phyloP scores from a whole-genome alignment of 441 rosid genomes.

The Sinapis alba region DNA sequence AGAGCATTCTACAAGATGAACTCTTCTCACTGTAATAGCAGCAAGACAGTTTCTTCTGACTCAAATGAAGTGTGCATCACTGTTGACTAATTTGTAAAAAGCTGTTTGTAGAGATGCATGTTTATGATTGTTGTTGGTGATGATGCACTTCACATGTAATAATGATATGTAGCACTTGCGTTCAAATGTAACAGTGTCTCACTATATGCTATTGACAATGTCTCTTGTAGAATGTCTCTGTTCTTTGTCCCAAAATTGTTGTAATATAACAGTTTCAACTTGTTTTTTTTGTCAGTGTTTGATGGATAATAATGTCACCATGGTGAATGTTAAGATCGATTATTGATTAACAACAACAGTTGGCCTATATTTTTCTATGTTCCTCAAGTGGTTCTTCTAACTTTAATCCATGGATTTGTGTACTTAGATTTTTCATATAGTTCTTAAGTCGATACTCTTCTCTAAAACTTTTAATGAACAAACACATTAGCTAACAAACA shows the following conservation, averaged over 20 bases:
- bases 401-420: too few species aligned
- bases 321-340: background rate
- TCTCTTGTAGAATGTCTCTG: background rate
- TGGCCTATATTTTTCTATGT: too few species aligned
- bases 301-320: background rate
- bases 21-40: conserved; percentile 8
- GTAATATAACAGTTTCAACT: background rate
- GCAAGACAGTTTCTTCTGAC: conserved; percentile 1
- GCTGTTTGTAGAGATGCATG: background rate
- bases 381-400: too few species aligned
- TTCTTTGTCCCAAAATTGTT: background rate
- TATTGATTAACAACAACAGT: background rate
- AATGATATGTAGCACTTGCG: background rate
- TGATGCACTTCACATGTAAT: background rate
- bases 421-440: too few species aligned
- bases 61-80: conserved; percentile 13
- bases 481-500: too few species aligned
- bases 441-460: too few species aligned
- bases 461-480: too few species aligned
- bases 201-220: background rate
- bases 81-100: conserved; percentile 17
- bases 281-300: background rate
- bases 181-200: background rate
- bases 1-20: conserved; percentile 40
- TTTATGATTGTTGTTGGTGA: background rate